Conservation (phyloP, 495 filamentous ascomycete genomes). For the Penicillium parvum region DNA sequence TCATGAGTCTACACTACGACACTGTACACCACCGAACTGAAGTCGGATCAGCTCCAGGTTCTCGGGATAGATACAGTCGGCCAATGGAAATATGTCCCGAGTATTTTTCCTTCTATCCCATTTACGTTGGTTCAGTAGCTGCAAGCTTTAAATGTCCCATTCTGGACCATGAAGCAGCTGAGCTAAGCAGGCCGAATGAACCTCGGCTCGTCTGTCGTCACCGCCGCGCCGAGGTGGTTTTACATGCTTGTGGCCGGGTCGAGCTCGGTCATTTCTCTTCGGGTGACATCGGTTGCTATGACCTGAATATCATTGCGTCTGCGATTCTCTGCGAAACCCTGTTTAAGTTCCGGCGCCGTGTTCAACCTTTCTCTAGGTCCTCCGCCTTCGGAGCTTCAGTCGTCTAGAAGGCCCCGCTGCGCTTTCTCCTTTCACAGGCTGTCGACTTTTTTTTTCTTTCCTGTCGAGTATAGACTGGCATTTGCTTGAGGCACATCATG, state of each 20-base stretch:
- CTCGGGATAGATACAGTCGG: conserved; percentile 1
- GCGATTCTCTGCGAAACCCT: background rate
- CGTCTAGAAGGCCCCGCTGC: conserved; percentile 19
- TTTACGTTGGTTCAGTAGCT: no score
- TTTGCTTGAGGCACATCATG: conserved; percentile 48
- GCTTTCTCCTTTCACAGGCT: conserved; percentile 20
- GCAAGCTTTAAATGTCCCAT: no score
- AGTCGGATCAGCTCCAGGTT: background rate
- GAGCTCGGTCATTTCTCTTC: conserved; percentile 10
- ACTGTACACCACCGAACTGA: background rate
- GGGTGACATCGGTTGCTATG: conserved; percentile 20
- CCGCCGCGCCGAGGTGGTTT: conserved; percentile 36
- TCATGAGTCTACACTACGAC: background rate
- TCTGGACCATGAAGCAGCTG: no score
- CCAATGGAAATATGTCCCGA: background rate
- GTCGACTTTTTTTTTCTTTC: conserved; percentile 5
- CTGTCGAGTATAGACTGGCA: background rate
- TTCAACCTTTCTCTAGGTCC: background rate
- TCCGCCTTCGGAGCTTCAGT: conserved; percentile 12
- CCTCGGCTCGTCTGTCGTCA: conserved; percentile 39
- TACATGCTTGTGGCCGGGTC: conserved; percentile 7
- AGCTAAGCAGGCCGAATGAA: conserved; percentile 22
- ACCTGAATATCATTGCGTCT: conserved; percentile 1
- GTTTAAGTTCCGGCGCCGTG: background rate
- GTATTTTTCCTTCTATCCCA: background rate